Evolutionary conservation across 305 asterid species (phyloP).

Genomic region (Fraxinus xanthoxyloides): DNA sequence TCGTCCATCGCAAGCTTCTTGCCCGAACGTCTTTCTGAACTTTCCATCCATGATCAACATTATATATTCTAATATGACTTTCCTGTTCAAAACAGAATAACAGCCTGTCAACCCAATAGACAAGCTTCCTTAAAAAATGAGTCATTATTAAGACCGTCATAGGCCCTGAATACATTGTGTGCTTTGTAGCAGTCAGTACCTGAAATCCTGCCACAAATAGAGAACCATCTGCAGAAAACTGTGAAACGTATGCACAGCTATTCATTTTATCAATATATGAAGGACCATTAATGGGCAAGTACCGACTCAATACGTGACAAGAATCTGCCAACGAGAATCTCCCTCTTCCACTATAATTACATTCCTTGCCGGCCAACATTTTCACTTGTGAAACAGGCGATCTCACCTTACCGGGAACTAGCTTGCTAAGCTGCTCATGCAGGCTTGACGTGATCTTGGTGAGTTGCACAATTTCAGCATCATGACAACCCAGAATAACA

Average conservation of each 20-base stretch:
- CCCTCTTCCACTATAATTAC: slow-evolving; percentile 76
- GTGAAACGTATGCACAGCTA: slow-evolving; percentile 74
- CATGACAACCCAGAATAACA: slow-evolving; percentile 29
- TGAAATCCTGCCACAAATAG: slow-evolving; percentile 92
- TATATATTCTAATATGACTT: slow-evolving; percentile 65
- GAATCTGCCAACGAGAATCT: slow-evolving; percentile 70
- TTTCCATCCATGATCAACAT: slow-evolving; percentile 73
- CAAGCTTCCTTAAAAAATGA: not conserved
- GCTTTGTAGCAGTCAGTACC: slow-evolving; percentile 36
- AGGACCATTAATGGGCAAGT: slow-evolving; percentile 69
- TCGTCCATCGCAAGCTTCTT: slow-evolving; percentile 74
- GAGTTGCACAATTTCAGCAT: slow-evolving; percentile 62
- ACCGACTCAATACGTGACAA: slow-evolving; percentile 75
- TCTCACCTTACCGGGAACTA: slow-evolving; percentile 38
- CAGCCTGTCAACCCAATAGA: not conserved
- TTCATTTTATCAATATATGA: slow-evolving; percentile 55
- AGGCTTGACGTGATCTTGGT: slow-evolving; percentile 57
- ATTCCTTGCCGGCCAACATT: slow-evolving; percentile 79
- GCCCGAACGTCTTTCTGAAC: slow-evolving; percentile 65
- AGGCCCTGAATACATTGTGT: not conserved
- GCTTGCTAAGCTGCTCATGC: slow-evolving; percentile 37
- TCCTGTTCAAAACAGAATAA: slow-evolving; percentile 41
- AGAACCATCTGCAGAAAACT: slow-evolving; percentile 86
- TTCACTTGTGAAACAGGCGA: slow-evolving; percentile 66
- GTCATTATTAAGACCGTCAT: not conserved